These are phyloP conservation scores for Penicillium manginii DNA, from an alignment of 495 filamentous ascomycete genomes.

Conservation along the genomic window DNA sequence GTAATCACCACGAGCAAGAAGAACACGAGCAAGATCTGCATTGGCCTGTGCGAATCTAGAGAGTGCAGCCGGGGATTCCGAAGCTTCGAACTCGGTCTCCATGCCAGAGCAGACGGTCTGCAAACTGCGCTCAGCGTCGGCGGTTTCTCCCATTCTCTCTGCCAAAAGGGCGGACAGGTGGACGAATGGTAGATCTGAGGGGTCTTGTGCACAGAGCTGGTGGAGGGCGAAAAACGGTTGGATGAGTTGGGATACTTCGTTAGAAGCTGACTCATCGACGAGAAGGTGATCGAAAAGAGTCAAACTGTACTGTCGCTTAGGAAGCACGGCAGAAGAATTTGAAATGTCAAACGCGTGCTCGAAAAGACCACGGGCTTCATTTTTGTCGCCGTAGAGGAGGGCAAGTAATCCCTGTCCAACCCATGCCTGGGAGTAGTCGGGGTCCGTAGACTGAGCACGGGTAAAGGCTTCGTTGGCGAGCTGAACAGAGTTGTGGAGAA, in stretches of 20 bases:
- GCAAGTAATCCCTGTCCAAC: slow-evolving; percentile 89
- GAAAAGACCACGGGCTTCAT: slow-evolving; percentile 81
- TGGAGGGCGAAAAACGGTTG: slow-evolving; percentile 86
- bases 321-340: slow-evolving; percentile 67
- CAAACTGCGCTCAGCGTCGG: slow-evolving; percentile 66
- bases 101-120: slow-evolving; percentile 65
- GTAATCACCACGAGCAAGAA: slow-evolving; percentile 69
- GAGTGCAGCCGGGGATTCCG: slow-evolving; percentile 74
- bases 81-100: slow-evolving; percentile 81
- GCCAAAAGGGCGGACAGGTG: slow-evolving; percentile 81
- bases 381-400: slow-evolving; percentile 66
- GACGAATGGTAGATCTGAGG: slow-evolving; percentile 66
- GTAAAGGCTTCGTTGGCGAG: slow-evolving; percentile 89
- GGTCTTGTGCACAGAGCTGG: slow-evolving; percentile 72
- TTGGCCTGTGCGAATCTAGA: slow-evolving; percentile 81
- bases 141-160: slow-evolving; percentile 73
- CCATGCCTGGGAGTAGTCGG: slow-evolving; percentile 91
- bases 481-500: slow-evolving; percentile 78
- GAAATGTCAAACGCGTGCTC: slow-evolving; percentile 96
- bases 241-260: slow-evolving; percentile 64
- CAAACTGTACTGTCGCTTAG: slow-evolving; percentile 75
- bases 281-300: slow-evolving; percentile 80
- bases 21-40: slow-evolving; percentile 78
- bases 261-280: slow-evolving; percentile 53
- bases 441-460: slow-evolving; percentile 89